Evolutionary conservation across 345 rosid genomes (phyloP).

Genomic region (Firmiana major): DNA sequence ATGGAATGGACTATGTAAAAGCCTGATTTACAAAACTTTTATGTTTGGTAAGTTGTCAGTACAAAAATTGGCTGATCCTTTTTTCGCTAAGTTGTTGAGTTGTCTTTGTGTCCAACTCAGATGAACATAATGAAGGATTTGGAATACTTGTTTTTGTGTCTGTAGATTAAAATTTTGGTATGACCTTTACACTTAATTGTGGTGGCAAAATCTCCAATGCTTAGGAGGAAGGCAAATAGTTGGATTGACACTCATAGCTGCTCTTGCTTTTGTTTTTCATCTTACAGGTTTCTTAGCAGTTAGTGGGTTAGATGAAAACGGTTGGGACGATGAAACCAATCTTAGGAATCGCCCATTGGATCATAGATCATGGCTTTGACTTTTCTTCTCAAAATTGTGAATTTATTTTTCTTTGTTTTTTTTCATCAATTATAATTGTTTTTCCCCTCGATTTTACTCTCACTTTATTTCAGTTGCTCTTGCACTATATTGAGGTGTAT

Average conservation of each 20-base stretch:
- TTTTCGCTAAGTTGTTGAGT: constrained; percentile 20
- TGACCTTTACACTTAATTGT: neutral
- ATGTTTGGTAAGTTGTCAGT: constrained; percentile 28
- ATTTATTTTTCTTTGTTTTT: neutral
- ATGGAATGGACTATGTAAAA: constrained; percentile 59
- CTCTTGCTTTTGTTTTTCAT: constrained; percentile 19
- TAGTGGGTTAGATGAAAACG: constrained; percentile 12
- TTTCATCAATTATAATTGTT: neutral
- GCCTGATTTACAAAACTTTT: constrained; percentile 25
- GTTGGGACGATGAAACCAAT: constrained; percentile 9
- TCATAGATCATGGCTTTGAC: constrained; percentile 24
- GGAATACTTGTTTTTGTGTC: neutral
- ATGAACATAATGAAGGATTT: neutral
- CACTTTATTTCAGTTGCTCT: constrained; percentile 23
- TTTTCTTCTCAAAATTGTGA: constrained; percentile 31
- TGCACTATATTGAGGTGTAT: constrained; percentile 31
- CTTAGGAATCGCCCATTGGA: constrained; percentile 8
- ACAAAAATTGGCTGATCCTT: neutral
- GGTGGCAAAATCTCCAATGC: neutral
- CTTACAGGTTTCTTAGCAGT: constrained; percentile 20
- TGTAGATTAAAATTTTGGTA: neutral
- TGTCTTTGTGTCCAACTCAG: neutral
- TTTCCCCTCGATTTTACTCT: constrained; percentile 14
- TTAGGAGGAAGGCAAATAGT: constrained; percentile 1
- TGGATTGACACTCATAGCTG: neutral